Conservation (phyloP, 352 stramenopile species). For the Vaucheria bursata region DNA sequence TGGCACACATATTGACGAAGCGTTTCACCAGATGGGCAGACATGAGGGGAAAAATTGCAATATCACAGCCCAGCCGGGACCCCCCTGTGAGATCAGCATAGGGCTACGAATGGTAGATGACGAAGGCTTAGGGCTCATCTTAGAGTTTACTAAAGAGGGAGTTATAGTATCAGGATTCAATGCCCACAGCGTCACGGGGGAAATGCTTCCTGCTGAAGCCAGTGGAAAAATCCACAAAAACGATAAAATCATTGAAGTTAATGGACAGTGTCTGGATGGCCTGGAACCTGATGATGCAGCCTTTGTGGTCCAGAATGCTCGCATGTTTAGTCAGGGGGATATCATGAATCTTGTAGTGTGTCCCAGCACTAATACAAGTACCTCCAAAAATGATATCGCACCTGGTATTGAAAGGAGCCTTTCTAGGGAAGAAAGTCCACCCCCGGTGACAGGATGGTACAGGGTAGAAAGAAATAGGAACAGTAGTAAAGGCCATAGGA, state of each 20-base stretch:
- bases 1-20: too few relatives aligned
- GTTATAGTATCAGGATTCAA: constrained; percentile 46
- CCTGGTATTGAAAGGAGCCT: background rate
- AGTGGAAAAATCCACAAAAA: constrained; percentile 23
- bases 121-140: constrained; percentile 27
- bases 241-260: constrained; percentile 24
- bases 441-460: constrained; percentile 24
- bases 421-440: constrained; percentile 2
- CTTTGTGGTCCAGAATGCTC: constrained; percentile 18
- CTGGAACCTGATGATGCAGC: constrained; percentile 25
- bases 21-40: too few relatives aligned
- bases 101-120: constrained; percentile 25
- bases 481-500: too few relatives aligned
- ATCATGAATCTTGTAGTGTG: constrained; percentile 17
- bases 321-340: background rate
- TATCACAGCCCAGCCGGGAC: background rate
- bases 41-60: too few relatives aligned
- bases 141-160: constrained; percentile 12
- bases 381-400: background rate
- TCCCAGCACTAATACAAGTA: background rate
- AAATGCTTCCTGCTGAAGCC: constrained; percentile 44
- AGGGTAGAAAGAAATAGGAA: background rate
- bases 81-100: constrained; percentile 23
- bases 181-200: constrained; percentile 42
- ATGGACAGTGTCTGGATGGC: constrained; percentile 24